phyloP scores from a whole-genome alignment of 2,329 filamentous ascomycete genomes.

The Fusarium illudens region DNA sequence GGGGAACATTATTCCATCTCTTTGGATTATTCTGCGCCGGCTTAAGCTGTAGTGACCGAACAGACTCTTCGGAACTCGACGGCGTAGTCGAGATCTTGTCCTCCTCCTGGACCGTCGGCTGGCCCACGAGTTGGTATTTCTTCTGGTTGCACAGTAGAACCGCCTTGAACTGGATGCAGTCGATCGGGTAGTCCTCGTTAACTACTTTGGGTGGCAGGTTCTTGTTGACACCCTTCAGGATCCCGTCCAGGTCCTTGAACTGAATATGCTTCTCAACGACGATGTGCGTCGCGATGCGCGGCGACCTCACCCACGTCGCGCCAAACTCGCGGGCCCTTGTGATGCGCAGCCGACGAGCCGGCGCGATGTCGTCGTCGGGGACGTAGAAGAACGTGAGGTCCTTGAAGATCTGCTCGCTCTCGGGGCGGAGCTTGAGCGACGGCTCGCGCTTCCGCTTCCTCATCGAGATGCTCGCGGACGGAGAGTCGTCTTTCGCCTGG shows the following conservation, averaged over 20 bases:
- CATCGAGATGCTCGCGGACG: conserved; percentile 39
- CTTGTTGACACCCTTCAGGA: conserved; percentile 42
- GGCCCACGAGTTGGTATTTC: conserved; percentile 67
- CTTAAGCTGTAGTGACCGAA: conserved; percentile 60
- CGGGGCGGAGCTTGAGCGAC: conserved; percentile 56
- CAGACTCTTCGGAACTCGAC: conserved; percentile 33
- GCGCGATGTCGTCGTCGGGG: conserved; percentile 78
- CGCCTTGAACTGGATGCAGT: conserved; percentile 68
- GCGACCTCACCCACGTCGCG: conserved; percentile 71
- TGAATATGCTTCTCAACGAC: conserved; percentile 76
- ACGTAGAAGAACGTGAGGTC: conserved; percentile 77
- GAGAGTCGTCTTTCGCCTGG: conserved; percentile 32
- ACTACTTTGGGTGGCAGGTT: conserved; percentile 60
- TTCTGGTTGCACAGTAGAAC: conserved; percentile 67
- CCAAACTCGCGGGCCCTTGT: conserved; percentile 78
- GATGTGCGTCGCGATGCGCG: conserved; percentile 74
- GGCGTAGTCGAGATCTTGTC: not conserved
- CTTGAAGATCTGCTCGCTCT: conserved; percentile 66
- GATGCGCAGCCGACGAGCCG: conserved; percentile 74
- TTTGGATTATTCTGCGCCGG: conserved; percentile 48
- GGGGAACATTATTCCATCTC: conserved; percentile 51
- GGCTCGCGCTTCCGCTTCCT: conserved; percentile 58
- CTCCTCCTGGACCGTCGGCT: conserved; percentile 40
- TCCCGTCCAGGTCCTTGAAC: conserved; percentile 69
- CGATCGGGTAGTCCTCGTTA: conserved; percentile 72